Evolutionary conservation across 176 grass and related monocot genomes (phyloP).

Genomic region (Poa annua): DNA sequence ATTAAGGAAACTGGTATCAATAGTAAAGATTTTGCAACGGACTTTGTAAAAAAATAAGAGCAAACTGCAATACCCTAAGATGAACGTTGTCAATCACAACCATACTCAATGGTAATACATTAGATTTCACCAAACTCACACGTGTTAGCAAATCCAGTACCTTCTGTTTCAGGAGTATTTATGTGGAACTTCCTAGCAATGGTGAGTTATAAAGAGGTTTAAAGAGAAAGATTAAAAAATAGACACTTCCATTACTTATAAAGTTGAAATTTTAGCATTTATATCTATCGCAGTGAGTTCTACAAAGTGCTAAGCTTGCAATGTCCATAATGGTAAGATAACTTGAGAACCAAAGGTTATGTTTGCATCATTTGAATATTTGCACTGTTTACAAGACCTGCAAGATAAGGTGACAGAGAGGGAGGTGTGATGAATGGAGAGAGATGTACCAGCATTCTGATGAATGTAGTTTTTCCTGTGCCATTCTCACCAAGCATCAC

Average conservation of each 20-base stretch:
- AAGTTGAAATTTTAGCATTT: background rate
- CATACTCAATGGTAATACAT: conserved; percentile 3
- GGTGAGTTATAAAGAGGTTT: background rate
- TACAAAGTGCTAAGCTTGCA: background rate
- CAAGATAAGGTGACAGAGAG: background rate
- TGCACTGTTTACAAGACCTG: background rate
- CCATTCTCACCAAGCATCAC: conserved; percentile 98
- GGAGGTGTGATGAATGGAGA: background rate
- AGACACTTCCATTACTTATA: background rate
- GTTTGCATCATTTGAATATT: conserved; percentile 1
- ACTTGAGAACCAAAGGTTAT: background rate
- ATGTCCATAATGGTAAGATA: conserved; percentile 6
- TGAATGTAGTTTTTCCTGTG: conserved; percentile 95
- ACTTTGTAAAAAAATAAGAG: background rate
- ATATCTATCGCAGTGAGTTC: background rate
- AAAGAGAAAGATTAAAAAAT: background rate
- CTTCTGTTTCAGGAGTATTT: background rate
- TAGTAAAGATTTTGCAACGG: background rate
- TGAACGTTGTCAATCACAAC: conserved; percentile 12
- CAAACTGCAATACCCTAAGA: background rate
- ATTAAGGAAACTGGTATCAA: background rate
- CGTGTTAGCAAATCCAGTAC: background rate
- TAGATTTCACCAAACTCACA: background rate
- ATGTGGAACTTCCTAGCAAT: background rate
- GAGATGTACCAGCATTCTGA: conserved; percentile 73